Percentiles rank a stretch among this genome's conserved stretches.
Conservation (phyloP, 345 rosid genomes). For the Zanthoxylum bungeanum region DNA sequence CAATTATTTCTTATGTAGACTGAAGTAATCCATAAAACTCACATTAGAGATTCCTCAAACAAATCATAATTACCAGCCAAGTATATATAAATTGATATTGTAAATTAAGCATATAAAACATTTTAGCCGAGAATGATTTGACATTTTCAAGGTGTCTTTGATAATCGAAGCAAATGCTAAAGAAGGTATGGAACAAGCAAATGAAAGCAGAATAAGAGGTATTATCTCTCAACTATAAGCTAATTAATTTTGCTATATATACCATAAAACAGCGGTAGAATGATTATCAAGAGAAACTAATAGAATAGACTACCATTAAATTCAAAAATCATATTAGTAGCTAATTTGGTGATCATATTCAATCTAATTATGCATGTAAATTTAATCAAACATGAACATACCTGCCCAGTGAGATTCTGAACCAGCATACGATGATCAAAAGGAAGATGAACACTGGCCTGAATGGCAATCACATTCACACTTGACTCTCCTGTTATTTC, state of each 20-base stretch:
- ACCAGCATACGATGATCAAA: slow-evolving; percentile 64
- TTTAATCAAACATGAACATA: slow-evolving; percentile 35
- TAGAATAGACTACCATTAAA: not conserved
- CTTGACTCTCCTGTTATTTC: slow-evolving; percentile 55
- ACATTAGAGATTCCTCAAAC: not conserved
- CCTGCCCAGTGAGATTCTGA: slow-evolving; percentile 86
- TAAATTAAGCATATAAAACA: not conserved
- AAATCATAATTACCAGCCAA: not conserved
- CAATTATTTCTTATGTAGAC: not conserved
- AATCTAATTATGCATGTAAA: not conserved
- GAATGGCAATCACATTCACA: slow-evolving; percentile 58
- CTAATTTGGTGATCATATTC: not conserved
- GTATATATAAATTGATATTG: not conserved
- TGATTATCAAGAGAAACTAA: not conserved
- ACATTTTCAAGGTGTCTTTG: not conserved
- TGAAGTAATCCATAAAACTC: not conserved
- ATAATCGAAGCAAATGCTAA: not conserved
- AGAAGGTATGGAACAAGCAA: not conserved
- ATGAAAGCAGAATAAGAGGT: not conserved
- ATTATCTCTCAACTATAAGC: not conserved
- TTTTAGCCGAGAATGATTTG: too few relatives aligned
- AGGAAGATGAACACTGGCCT: slow-evolving; percentile 83
- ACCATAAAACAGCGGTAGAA: not conserved
- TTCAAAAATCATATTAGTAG: not conserved
- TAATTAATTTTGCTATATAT: not conserved